Percentiles rank a stretch among this genome's conserved stretches.
phyloP scores from a whole-genome alignment of 148 eudicot species.

The Salicornia ramosissima region DNA sequence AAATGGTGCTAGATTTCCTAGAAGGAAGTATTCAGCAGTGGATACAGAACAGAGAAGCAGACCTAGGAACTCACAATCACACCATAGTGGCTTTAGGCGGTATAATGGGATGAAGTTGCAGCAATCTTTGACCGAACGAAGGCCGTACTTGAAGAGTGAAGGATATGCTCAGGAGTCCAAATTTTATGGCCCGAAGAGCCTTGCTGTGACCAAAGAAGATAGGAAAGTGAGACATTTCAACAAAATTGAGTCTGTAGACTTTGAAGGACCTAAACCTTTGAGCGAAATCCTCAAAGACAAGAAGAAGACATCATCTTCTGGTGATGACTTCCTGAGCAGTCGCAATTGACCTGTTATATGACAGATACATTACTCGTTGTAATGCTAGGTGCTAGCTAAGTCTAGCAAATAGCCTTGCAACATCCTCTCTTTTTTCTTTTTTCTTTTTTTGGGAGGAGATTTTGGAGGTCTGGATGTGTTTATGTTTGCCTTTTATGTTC shows the following conservation, averaged over 20 bases:
- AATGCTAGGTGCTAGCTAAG: slow-evolving; percentile 3
- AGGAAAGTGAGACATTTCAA: slow-evolving; percentile 1
- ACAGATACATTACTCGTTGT: slow-evolving; percentile 5
- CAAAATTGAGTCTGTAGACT: slow-evolving; percentile 16
- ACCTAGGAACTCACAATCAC: slow-evolving; percentile 25
- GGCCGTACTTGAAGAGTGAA: slow-evolving; percentile 26
- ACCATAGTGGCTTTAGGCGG: slow-evolving; percentile 24
- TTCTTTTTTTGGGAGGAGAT: not conserved
- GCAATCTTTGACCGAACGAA: slow-evolving; percentile 25
- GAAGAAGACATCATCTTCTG: slow-evolving; percentile 19
- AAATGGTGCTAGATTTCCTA: slow-evolving; percentile 23
- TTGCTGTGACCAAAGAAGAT: slow-evolving; percentile 34
- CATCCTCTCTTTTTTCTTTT: not conserved
- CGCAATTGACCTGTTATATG: slow-evolving; percentile 20
- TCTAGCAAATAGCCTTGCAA: not conserved
- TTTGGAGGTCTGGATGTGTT: slow-evolving; percentile 12
- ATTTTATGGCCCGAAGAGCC: slow-evolving; percentile 47
- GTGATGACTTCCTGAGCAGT: slow-evolving; percentile 9
- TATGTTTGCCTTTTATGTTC: slow-evolving; percentile 9
- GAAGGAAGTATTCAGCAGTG: slow-evolving; percentile 13
- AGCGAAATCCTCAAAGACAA: slow-evolving; percentile 35
- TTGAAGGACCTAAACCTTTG: slow-evolving; percentile 37
- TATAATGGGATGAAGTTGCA: slow-evolving; percentile 29
- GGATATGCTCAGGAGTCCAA: slow-evolving; percentile 25
- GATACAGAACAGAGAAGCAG: slow-evolving; percentile 18